A percentile compares a stretch with the other conserved stretches of the same genome.
Conservation (phyloP, 2,329 filamentous ascomycete species). For the Fusarium anthophilum region DNA sequence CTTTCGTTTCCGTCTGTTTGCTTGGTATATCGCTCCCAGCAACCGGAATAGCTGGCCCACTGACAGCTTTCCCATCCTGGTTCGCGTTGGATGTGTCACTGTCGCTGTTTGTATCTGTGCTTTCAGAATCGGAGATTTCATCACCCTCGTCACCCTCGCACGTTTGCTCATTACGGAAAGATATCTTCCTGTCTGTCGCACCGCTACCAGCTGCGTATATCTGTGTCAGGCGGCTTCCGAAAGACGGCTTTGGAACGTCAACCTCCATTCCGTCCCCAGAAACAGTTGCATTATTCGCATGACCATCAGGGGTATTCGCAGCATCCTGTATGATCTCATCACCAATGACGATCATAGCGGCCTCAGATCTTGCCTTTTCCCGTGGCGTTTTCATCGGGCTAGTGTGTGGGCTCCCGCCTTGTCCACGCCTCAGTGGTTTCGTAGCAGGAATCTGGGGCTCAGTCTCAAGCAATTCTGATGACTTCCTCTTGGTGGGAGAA, state of each 20-base stretch:
- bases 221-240: constrained; percentile 32
- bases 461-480: not conserved
- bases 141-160: constrained; percentile 9
- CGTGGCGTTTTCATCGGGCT: constrained; percentile 3
- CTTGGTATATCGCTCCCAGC: not conserved
- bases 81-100: not conserved
- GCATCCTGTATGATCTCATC: constrained; percentile 17
- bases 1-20: not conserved
- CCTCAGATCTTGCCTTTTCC: constrained; percentile 3
- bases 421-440: constrained; percentile 10
- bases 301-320: not conserved
- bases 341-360: constrained; percentile 36
- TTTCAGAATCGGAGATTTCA: not conserved
- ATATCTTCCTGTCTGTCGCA: not conserved
- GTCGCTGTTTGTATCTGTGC: not conserved
- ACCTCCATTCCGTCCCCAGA: not conserved
- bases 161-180: constrained; percentile 20
- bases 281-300: not conserved
- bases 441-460: constrained; percentile 35
- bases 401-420: not conserved
- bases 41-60: not conserved
- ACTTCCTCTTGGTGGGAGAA: not conserved
- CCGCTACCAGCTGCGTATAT: constrained; percentile 28
- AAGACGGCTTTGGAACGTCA: constrained; percentile 25
- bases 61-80: not conserved